These are phyloP conservation scores for Salix arbutifolia DNA, from an alignment of 345 rosid genomes.

Conservation along the genomic window DNA sequence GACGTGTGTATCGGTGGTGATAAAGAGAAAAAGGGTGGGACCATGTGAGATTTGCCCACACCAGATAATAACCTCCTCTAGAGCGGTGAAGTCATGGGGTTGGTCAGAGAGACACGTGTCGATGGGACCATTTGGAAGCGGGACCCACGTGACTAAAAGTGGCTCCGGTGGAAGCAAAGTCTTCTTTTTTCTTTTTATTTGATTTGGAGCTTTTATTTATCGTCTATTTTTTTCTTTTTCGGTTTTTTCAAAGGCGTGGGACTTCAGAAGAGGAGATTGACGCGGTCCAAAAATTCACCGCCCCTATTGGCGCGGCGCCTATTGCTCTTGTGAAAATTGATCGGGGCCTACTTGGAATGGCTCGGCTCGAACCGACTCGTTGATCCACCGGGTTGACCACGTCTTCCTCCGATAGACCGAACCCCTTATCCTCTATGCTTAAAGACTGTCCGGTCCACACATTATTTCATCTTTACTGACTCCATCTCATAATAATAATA, in stretches of 20 bases:
- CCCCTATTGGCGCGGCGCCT: conserved; percentile 34
- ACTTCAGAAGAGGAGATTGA: conserved; percentile 18
- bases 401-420: conserved; percentile 18
- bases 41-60: too few species aligned
- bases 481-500: too few species aligned
- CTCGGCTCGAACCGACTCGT: conserved; percentile 1
- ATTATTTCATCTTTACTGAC: neutral
- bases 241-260: neutral
- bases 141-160: neutral
- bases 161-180: conserved; percentile 9
- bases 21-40: too few species aligned
- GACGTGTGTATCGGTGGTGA: too few species aligned
- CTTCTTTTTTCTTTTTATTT: neutral
- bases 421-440: conserved; percentile 8
- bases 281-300: conserved; percentile 35
- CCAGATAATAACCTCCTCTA: neutral
- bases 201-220: neutral
- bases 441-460: neutral
- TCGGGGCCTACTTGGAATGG: neutral
- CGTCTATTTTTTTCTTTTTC: neutral
- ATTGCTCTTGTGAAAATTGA: conserved; percentile 1
- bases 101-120: neutral
- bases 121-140: neutral
- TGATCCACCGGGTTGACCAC: conserved; percentile 30
- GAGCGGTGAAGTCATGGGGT: neutral